Conservation (phyloP, 2,329 filamentous ascomycete genomes). For the Trichoderma semiorbis region DNA sequence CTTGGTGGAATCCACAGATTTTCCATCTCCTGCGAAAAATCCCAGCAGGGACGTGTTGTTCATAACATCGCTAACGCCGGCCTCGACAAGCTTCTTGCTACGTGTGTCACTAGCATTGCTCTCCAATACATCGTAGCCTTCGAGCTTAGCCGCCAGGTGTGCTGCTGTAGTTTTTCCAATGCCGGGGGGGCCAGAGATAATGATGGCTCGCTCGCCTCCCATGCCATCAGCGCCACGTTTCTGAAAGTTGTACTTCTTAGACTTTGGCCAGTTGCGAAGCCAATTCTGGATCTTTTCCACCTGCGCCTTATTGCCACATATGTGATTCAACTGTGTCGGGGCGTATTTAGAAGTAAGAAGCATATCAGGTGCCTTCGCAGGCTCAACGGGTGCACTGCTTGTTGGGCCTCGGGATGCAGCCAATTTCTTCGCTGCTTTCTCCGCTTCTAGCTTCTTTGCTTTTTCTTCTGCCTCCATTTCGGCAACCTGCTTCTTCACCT, state of each 20-base stretch:
- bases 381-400: constrained; percentile 34
- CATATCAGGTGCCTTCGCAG: constrained; percentile 54
- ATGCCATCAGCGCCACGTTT: constrained; percentile 79
- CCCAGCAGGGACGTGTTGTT: constrained; percentile 91
- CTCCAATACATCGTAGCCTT: constrained; percentile 91
- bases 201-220: constrained; percentile 81
- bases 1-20: constrained; percentile 73
- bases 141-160: constrained; percentile 86
- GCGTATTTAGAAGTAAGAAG: constrained; percentile 97
- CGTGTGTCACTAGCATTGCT: constrained; percentile 93
- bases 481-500: constrained; percentile 72
- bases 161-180: constrained; percentile 98
- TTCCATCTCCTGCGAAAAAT: constrained; percentile 81
- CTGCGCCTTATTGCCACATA: constrained; percentile 88
- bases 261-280: constrained; percentile 78
- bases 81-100: constrained; percentile 93
- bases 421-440: constrained; percentile 46
- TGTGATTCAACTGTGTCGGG: constrained; percentile 76
- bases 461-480: constrained; percentile 85
- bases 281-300: constrained; percentile 89
- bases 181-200: constrained; percentile 90
- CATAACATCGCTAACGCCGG: constrained; percentile 81
- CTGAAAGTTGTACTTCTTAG: constrained; percentile 77
- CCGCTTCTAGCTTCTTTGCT: constrained; percentile 50
- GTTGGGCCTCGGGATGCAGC: constrained; percentile 31